Percentiles rank a stretch among this genome's conserved stretches.
Evolutionary conservation across 768 basidiomycete species (phyloP).

Genomic region (Auriscalpium microsporum): DNA sequence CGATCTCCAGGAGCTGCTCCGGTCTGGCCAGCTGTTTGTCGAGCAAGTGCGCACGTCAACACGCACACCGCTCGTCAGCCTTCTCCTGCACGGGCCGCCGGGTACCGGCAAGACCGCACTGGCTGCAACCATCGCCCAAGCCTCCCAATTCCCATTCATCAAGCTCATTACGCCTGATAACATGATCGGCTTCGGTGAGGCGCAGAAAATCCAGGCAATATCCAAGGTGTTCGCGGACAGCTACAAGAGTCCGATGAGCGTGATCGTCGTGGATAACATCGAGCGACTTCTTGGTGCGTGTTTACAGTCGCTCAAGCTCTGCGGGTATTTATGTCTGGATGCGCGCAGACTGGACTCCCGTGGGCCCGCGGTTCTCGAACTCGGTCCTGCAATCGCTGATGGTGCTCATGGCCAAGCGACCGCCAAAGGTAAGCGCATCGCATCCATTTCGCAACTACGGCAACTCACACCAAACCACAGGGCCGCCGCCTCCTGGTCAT

Average conservation of each 20-base stretch:
- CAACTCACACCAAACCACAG: constrained; percentile 20
- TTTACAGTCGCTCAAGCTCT: not conserved
- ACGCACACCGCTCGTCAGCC: constrained; percentile 85
- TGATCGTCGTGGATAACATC: constrained; percentile 91
- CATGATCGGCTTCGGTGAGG: constrained; percentile 95
- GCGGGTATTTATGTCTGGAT: too few species aligned
- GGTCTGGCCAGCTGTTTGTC: constrained; percentile 80
- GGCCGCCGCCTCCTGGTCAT: constrained; percentile 87
- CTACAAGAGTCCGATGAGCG: constrained; percentile 95
- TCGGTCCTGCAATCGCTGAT: constrained; percentile 83
- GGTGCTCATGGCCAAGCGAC: constrained; percentile 79
- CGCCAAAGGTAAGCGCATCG: constrained; percentile 66
- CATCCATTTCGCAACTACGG: not conserved
- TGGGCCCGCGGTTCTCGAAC: constrained; percentile 96
- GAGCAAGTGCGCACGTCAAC: constrained; percentile 90
- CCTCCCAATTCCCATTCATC: constrained; percentile 95
- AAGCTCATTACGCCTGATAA: constrained; percentile 92
- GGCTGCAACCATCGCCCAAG: constrained; percentile 88
- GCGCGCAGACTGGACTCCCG: constrained; percentile 82
- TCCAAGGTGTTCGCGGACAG: constrained; percentile 91
- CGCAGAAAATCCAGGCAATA: constrained; percentile 84
- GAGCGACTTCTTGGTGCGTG: constrained; percentile 82
- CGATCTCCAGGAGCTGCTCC: constrained; percentile 62
- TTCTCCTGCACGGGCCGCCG: constrained; percentile 82
- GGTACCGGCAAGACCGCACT: constrained; percentile 93